These are phyloP conservation scores for Salix viminalis DNA, from an alignment of 345 rosid genomes.

Conservation along the genomic window DNA sequence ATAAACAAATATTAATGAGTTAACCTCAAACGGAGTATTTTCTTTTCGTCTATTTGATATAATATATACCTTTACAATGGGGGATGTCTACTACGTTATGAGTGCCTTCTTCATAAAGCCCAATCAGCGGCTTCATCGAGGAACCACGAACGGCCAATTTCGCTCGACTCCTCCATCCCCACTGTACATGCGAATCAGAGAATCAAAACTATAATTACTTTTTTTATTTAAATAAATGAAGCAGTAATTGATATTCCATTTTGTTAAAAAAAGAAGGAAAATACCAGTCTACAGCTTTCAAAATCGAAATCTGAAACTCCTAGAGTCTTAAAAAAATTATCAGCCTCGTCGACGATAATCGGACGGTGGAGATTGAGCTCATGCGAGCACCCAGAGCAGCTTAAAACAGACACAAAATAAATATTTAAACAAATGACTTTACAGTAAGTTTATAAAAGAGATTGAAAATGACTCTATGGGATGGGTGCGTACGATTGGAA, in stretches of 20 bases:
- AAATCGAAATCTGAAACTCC: conserved; percentile 82
- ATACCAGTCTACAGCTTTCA: conserved; percentile 76
- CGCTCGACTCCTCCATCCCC: conserved; percentile 96
- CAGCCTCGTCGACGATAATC: conserved; percentile 60
- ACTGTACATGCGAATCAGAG: conserved; percentile 34
- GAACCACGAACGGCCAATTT: conserved; percentile 88
- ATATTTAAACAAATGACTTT: not conserved
- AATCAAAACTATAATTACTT: conserved; percentile 14
- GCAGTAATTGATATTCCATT: not conserved
- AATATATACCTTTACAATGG: conserved; percentile 57
- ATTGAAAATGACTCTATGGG: not conserved
- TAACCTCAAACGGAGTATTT: not conserved
- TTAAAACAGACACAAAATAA: conserved; percentile 8
- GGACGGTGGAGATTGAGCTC: conserved; percentile 86
- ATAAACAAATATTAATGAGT: not conserved
- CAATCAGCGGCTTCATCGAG: conserved; percentile 57
- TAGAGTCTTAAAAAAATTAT: conserved; percentile 50
- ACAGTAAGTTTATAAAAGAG: not conserved
- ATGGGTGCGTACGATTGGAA: conserved; percentile 54
- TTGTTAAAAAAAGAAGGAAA: not conserved
- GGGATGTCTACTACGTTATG: conserved; percentile 84
- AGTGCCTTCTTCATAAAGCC: conserved; percentile 84
- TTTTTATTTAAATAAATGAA: not conserved
- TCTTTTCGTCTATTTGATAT: too few species aligned
- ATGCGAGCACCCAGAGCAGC: conserved; percentile 94